These are phyloP conservation scores for Epicoccum sorghinum DNA, from an alignment of 2,329 filamentous ascomycete genomes.

Conservation along the genomic window DNA sequence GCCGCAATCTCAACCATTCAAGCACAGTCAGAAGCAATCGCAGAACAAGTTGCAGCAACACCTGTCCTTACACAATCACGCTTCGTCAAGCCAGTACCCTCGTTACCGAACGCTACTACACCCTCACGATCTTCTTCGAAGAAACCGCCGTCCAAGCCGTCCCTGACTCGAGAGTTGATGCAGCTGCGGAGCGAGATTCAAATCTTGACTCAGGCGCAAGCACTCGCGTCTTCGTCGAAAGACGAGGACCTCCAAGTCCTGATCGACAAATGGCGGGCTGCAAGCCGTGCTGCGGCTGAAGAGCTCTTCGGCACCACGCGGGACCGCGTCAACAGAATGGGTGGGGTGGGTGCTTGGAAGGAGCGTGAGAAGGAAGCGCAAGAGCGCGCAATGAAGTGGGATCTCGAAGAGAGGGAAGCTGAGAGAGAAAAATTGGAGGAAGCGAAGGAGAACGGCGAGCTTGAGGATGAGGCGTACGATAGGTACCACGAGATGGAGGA, in stretches of 20 bases:
- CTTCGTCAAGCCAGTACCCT: constrained; percentile 20
- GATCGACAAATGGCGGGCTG: constrained; percentile 65
- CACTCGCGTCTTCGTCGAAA: constrained; percentile 42
- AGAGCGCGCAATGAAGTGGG: constrained; percentile 46
- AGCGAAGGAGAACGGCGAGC: constrained; percentile 37
- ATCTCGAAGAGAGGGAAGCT: constrained; percentile 43
- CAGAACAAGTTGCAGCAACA: neutral
- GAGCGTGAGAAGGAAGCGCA: constrained; percentile 43
- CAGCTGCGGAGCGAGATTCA: constrained; percentile 48
- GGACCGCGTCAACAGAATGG: constrained; percentile 67
- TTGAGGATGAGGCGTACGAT: constrained; percentile 57
- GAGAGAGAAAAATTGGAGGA: constrained; percentile 54
- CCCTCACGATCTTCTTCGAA: constrained; percentile 18
- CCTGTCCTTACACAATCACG: constrained; percentile 12
- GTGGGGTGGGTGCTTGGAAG: constrained; percentile 64
- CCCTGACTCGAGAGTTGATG: constrained; percentile 40
- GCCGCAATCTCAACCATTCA: neutral
- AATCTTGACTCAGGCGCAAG: constrained; percentile 50
- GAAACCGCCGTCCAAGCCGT: constrained; percentile 29
- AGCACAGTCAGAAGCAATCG: neutral
- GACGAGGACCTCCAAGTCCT: constrained; percentile 64
- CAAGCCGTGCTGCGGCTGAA: constrained; percentile 68
- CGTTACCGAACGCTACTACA: constrained; percentile 18
- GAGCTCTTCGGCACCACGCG: constrained; percentile 67
- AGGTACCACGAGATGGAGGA: constrained; percentile 49